phyloP scores from a whole-genome alignment of 2,329 filamentous ascomycete genomes.

The Fusarium sambucinum region DNA sequence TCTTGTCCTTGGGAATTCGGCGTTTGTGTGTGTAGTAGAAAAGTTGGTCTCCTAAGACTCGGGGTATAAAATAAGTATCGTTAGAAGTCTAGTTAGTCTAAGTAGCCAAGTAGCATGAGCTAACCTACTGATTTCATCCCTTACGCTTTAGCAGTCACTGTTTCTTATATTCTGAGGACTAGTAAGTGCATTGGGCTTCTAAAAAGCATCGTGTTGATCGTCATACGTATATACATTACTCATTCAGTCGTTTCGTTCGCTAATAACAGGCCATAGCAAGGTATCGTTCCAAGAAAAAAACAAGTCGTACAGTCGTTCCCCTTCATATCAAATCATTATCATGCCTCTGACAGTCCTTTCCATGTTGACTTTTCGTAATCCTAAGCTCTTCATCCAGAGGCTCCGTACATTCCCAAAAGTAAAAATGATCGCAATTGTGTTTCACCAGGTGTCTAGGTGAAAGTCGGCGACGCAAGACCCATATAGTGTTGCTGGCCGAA shows the following conservation, averaged over 20 bases:
- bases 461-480: neutral
- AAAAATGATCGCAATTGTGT: neutral
- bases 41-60: too few relatives aligned
- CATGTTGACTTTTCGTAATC: slow-evolving; percentile 9
- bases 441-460: neutral
- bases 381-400: slow-evolving; percentile 13
- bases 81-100: too few relatives aligned
- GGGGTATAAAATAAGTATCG: too few relatives aligned
- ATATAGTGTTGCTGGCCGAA: neutral
- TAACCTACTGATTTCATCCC: too few relatives aligned
- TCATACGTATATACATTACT: slow-evolving; percentile 2
- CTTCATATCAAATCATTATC: slow-evolving; percentile 18
- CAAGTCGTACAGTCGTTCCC: slow-evolving; percentile 23
- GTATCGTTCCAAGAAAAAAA: slow-evolving; percentile 3
- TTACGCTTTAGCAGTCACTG: too few relatives aligned
- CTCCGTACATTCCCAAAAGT: slow-evolving; percentile 17
- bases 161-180: too few relatives aligned
- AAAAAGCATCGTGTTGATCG: neutral
- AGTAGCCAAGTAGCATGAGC: too few relatives aligned
- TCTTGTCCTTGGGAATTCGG: slow-evolving; percentile 14
- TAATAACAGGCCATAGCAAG: slow-evolving; percentile 15
- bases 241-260: slow-evolving; percentile 10
- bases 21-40: neutral
- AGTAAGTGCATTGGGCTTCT: neutral
- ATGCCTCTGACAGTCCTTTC: slow-evolving; percentile 12